Percentiles rank a stretch among this genome's conserved stretches.
Evolutionary conservation across 2,329 filamentous ascomycete species (phyloP).

Genomic region (Canariomyces notabilis): DNA sequence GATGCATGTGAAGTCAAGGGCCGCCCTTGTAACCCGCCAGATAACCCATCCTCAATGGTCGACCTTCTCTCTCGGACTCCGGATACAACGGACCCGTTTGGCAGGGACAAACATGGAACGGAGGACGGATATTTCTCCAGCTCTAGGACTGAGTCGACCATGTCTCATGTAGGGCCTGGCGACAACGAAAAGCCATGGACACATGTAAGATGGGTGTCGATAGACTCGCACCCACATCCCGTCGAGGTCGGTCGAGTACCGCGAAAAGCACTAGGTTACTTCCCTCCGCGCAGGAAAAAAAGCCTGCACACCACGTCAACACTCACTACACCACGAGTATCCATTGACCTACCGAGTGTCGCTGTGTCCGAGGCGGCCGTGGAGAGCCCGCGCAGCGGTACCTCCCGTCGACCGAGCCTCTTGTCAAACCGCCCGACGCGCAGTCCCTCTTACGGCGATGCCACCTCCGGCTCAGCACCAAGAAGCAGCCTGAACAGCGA

Average conservation of each 20-base stretch:
- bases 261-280: constrained; percentile 78
- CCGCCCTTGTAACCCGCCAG: constrained; percentile 55
- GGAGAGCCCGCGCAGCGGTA: constrained; percentile 32
- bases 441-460: background rate
- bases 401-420: constrained; percentile 41
- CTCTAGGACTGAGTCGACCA: constrained; percentile 30
- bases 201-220: constrained; percentile 82
- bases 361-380: constrained; percentile 32
- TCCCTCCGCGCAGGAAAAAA: constrained; percentile 86
- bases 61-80: constrained; percentile 51
- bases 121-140: constrained; percentile 39
- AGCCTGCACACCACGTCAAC: constrained; percentile 63
- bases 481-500: constrained; percentile 31
- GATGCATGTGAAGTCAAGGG: constrained; percentile 85
- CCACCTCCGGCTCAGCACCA: constrained; percentile 28
- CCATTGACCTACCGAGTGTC: constrained; percentile 53
- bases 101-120: constrained; percentile 20
- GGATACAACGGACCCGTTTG: constrained; percentile 29
- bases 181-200: constrained; percentile 69
- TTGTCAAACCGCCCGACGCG: constrained; percentile 29
- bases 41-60: constrained; percentile 37
- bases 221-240: constrained; percentile 63
- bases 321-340: constrained; percentile 62
- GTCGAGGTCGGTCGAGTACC: constrained; percentile 84
- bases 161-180: constrained; percentile 5